These are phyloP conservation scores for Salix suchowensis DNA, from an alignment of 345 rosid species.

Conservation along the genomic window DNA sequence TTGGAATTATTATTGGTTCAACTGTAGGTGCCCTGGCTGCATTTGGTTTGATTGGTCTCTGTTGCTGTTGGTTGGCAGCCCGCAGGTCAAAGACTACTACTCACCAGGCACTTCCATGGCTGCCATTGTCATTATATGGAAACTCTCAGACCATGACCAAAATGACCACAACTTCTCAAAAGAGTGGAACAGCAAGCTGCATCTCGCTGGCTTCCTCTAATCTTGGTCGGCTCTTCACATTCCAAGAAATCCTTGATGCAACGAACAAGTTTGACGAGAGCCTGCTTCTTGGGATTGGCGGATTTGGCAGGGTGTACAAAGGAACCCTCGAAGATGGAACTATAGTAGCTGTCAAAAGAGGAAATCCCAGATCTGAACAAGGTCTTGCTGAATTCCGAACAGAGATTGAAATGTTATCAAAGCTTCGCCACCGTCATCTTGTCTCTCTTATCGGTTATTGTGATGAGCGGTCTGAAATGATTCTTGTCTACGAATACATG, in stretches of 20 bases:
- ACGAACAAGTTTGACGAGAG: slow-evolving; percentile 90
- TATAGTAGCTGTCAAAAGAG: slow-evolving; percentile 90
- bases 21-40: slow-evolving; percentile 41
- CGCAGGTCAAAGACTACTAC: slow-evolving; percentile 41
- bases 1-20: slow-evolving; percentile 44
- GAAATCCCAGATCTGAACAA: slow-evolving; percentile 98
- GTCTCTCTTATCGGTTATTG: slow-evolving; percentile 98
- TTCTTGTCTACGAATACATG: slow-evolving; percentile 94
- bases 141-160: slow-evolving; percentile 80
- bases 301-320: slow-evolving; percentile 89
- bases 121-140: slow-evolving; percentile 88
- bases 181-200: slow-evolving; percentile 85
- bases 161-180: slow-evolving; percentile 76
- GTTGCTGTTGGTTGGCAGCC: slow-evolving; percentile 54
- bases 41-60: slow-evolving; percentile 44
- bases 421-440: slow-evolving; percentile 93
- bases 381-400: slow-evolving; percentile 98
- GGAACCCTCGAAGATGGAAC: slow-evolving; percentile 91
- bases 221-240: slow-evolving; percentile 74
- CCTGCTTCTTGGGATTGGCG: slow-evolving; percentile 91
- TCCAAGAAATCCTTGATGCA: slow-evolving; percentile 89
- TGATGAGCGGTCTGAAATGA: slow-evolving; percentile 94
- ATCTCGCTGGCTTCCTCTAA: slow-evolving; percentile 71
- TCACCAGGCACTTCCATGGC: slow-evolving; percentile 74
- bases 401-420: slow-evolving; percentile 94